Evolutionary conservation across 257 asterid genomes (phyloP).

Genomic region (Salvia rosmarinus): DNA sequence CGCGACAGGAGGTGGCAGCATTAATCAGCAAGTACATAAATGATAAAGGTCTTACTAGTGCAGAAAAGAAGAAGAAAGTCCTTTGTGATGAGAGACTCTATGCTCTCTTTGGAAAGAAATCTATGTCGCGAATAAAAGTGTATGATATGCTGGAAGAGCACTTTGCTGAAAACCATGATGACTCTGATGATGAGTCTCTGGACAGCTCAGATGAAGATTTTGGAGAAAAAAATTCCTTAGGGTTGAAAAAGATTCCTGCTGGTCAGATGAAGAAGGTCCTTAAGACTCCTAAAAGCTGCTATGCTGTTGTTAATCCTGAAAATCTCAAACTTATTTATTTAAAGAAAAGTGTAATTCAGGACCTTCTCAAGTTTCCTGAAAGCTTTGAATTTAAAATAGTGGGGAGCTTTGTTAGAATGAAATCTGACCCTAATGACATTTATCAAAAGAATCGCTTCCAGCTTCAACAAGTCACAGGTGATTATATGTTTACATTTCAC

Average conservation of each 20-base stretch:
- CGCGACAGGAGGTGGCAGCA: constrained; percentile 62
- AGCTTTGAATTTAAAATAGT: constrained; percentile 58
- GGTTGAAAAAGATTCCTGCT: constrained; percentile 29
- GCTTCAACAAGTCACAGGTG: constrained; percentile 87
- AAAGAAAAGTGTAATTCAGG: constrained; percentile 67
- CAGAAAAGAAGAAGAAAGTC: constrained; percentile 72
- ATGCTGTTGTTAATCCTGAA: constrained; percentile 73
- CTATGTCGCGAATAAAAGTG: constrained; percentile 55
- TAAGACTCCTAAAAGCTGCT: constrained; percentile 63
- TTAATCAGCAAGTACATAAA: constrained; percentile 57
- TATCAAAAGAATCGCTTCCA: constrained; percentile 72
- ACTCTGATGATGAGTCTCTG: constrained; percentile 61
- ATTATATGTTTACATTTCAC: constrained; percentile 20
- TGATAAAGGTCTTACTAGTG: constrained; percentile 55
- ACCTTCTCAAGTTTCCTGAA: constrained; percentile 62
- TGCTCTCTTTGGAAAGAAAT: constrained; percentile 71
- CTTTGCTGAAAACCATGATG: constrained; percentile 70
- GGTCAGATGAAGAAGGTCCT: constrained; percentile 45
- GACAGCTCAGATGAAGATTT: constrained; percentile 59
- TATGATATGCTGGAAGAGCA: constrained; percentile 74
- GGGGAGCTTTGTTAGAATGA: constrained; percentile 90
- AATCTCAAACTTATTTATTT: constrained; percentile 78
- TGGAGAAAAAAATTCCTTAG: constrained; percentile 37
- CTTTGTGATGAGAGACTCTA: constrained; percentile 67
- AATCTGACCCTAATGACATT: constrained; percentile 75